Evolutionary conservation across 106 monocot species (phyloP).

Genomic region (Cymbidium sinense): DNA sequence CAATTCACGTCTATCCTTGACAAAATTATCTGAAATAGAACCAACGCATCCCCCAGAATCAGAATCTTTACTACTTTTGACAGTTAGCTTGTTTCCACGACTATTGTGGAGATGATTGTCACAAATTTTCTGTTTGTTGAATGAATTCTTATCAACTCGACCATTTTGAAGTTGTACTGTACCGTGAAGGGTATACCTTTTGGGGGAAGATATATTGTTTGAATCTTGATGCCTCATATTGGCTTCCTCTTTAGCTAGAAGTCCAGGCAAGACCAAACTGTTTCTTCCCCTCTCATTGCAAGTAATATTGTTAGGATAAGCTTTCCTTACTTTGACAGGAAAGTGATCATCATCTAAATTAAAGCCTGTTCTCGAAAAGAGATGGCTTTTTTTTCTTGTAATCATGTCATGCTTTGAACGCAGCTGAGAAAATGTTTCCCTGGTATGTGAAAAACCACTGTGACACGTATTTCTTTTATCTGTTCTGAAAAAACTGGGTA

Average conservation of each 20-base stretch:
- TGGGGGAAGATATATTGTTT: not conserved
- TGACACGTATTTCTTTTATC: slow-evolving; percentile 12
- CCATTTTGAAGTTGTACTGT: slow-evolving; percentile 11
- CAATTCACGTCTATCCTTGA: slow-evolving; percentile 16
- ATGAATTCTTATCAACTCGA: slow-evolving; percentile 4
- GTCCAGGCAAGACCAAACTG: slow-evolving; percentile 6
- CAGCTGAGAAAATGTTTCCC: slow-evolving; percentile 6
- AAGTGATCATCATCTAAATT: slow-evolving; percentile 6
- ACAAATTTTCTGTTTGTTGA: slow-evolving; percentile 6
- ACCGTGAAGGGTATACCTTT: slow-evolving; percentile 1
- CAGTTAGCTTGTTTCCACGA: slow-evolving; percentile 10
- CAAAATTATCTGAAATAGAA: slow-evolving; percentile 14
- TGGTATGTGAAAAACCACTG: not conserved
- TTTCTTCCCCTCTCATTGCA: slow-evolving; percentile 12
- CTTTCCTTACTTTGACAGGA: slow-evolving; percentile 11
- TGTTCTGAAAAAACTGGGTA: slow-evolving; percentile 17
- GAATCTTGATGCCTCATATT: slow-evolving; percentile 13
- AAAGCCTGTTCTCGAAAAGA: not conserved
- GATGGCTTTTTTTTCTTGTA: slow-evolving; percentile 1
- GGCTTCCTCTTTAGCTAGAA: slow-evolving; percentile 9
- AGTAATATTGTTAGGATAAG: not conserved
- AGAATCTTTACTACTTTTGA: slow-evolving; percentile 3
- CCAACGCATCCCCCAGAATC: slow-evolving; percentile 9
- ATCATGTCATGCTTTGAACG: not conserved
- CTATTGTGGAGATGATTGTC: slow-evolving; percentile 3